Base-by-base conservation (phyloP, 2,329 filamentous ascomycete species). In the Eurotiales sp. region DNA sequence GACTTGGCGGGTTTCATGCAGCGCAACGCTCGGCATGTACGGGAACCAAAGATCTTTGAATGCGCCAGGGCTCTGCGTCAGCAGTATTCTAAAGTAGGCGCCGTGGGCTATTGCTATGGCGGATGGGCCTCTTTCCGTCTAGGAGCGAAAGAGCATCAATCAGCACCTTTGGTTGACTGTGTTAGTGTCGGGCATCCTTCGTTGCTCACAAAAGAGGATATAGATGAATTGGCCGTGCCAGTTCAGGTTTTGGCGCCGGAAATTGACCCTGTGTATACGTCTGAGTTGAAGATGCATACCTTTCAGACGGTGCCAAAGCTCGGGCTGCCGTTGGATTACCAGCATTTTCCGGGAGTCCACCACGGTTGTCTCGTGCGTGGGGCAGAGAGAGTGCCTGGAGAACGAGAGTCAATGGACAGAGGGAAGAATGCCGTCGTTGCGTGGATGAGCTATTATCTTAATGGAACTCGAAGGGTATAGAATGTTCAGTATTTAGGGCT, bases 221-320 rank as follows among this genome's bases (percentile, higher is more conserved):
- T 82, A 15, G 68, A 75, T 12, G 65, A 60, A 0, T 59, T 79
- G 1, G 63, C 44, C 1, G 77, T 79, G 0, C 77, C 78, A 0
- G 66, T 75, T n/a, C 78, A 81, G 64, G 63, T 80, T 4, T 58
- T 82, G 6, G 76, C 77, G 1, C 77, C 78, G 0, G 77, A 82
- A 63, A 42, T 63, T 25, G 79, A 82, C 59, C 48, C 32, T 0
- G 47, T 59, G 15, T 80, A 68, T 57, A 67, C 72, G 1, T 47
- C 61, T 0, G 77, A 79, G 61, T 46, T 81, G 45, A 81, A 80
- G 65, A 42, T 51, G 40, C 63, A 72, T 58, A 64, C 69, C 0
- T 71, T 76, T 55, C 56, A 66, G 46, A 68, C 64, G 8, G 52
- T 81, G 34, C 67, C 61, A 21, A 65, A 58, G 43, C 42, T 68